Evolutionary conservation across 306 rosid genomes (phyloP).

Genomic region (Castanea mollissima): DNA sequence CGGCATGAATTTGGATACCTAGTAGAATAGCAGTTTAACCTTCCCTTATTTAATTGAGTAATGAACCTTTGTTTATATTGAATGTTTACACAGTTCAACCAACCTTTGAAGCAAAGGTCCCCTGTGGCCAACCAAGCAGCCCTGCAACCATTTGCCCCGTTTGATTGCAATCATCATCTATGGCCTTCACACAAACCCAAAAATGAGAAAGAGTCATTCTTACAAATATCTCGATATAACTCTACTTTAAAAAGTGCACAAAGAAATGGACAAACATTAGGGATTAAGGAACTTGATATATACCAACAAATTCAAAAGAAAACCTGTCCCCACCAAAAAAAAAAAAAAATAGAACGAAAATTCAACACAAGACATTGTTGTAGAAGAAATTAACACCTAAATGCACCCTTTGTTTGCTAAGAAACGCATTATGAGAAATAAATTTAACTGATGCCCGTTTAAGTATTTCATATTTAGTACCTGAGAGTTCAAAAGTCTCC

Average conservation of each 20-base stretch:
- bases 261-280: not conserved
- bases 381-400: not conserved
- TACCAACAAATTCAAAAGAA: not conserved
- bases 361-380: not conserved
- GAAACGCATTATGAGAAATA: no score
- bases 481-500: no score
- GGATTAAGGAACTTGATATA: not conserved
- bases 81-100: constrained; percentile 13
- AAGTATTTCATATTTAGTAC: no score
- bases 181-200: constrained; percentile 51
- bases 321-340: not conserved
- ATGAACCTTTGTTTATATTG: not conserved
- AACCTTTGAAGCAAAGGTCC: constrained; percentile 97
- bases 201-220: not conserved
- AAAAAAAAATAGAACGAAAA: not conserved
- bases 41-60: not conserved
- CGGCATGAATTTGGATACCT: not conserved
- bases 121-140: constrained; percentile 94
- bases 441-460: no score
- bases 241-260: no score
- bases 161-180: constrained; percentile 98
- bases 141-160: constrained; percentile 97
- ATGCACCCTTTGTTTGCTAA: not conserved
- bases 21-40: not conserved
- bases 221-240: not conserved